Percentiles rank a stretch among this genome's conserved stretches.
These are phyloP conservation scores for Hymenoscyphus scutula DNA, from an alignment of 2,329 filamentous ascomycete species.

Conservation along the genomic window DNA sequence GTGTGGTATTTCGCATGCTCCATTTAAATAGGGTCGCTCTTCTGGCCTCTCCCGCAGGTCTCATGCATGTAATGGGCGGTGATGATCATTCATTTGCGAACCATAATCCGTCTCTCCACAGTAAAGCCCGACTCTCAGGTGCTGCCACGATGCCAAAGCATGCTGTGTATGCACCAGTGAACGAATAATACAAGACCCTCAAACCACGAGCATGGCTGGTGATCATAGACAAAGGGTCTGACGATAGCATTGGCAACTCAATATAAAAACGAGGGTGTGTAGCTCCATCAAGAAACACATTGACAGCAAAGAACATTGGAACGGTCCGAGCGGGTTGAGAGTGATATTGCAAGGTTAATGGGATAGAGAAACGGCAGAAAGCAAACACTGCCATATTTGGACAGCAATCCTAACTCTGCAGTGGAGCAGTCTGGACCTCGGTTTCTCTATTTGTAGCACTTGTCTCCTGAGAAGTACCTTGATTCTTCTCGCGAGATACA, in stretches of 20 bases:
- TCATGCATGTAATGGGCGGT: conserved; percentile 20
- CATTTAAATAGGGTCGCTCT: conserved; percentile 16
- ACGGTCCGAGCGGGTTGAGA: not conserved
- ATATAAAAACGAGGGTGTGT: conserved; percentile 8
- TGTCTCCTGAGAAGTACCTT: not conserved
- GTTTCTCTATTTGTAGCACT: conserved; percentile 3
- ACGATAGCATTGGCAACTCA: conserved; percentile 9
- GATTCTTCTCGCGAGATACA: not conserved
- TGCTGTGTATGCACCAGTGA: conserved; percentile 25
- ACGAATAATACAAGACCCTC: conserved; percentile 29
- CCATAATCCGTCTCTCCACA: conserved; percentile 22
- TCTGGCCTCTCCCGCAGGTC: conserved; percentile 21
- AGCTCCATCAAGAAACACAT: conserved; percentile 8
- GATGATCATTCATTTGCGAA: conserved; percentile 18
- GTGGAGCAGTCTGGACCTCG: not conserved
- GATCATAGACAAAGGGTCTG: conserved; percentile 14
- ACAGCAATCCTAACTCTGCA: conserved; percentile 2
- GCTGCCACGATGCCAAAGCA: conserved; percentile 34
- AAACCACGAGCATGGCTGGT: conserved; percentile 27
- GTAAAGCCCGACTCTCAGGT: conserved; percentile 16
- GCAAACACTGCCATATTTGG: not conserved
- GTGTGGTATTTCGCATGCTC: conserved; percentile 22
- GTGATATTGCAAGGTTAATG: not conserved
- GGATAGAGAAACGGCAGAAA: not conserved
- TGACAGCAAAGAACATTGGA: conserved; percentile 5